Evolutionary conservation across 2,329 filamentous ascomycete species (phyloP).

Genomic region (Ophiostoma ulmi): DNA sequence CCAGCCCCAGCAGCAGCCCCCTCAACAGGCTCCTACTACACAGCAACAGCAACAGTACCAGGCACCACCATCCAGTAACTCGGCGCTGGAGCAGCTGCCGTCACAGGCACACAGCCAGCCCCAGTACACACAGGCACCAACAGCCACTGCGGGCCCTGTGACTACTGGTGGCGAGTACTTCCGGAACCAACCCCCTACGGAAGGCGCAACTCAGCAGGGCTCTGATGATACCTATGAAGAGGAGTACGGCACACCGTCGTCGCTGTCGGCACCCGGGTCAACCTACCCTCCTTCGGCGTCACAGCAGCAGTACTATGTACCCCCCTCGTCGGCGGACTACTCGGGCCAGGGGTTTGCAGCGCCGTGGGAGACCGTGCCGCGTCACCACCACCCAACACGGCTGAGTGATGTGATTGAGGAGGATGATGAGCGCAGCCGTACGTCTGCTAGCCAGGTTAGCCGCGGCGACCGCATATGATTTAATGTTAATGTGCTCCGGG

Average conservation of each 20-base stretch:
- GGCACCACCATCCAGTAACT: conserved; percentile 29
- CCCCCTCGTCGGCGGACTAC: conserved; percentile 51
- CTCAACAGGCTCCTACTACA: conserved; percentile 29
- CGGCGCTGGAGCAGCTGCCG: conserved; percentile 31
- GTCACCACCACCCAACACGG: conserved; percentile 81
- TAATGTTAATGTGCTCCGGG: neutral
- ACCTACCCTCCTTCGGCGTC: conserved; percentile 37
- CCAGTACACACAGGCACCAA: conserved; percentile 5
- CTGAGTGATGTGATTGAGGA: conserved; percentile 85
- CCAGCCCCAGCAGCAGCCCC: conserved; percentile 34
- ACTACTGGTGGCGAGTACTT: neutral
- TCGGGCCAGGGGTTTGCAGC: conserved; percentile 60
- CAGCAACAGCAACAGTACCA: conserved; percentile 31
- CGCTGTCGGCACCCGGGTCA: conserved; percentile 32
- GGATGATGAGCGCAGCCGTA: conserved; percentile 74
- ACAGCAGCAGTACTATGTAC: conserved; percentile 44
- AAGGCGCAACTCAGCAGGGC: conserved; percentile 10
- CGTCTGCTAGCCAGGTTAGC: conserved; percentile 61
- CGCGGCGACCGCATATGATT: conserved; percentile 33
- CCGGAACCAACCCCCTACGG: conserved; percentile 3
- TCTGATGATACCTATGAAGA: conserved; percentile 22
- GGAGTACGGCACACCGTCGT: conserved; percentile 53
- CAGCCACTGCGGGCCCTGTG: neutral
- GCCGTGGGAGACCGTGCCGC: conserved; percentile 66
- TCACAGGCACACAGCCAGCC: conserved; percentile 9